Evolutionary conservation across 2,329 filamentous ascomycete species (phyloP), one percentile per base, ranked within the genome.

Genomic region (Sporothrix brunneoviolacea): DNA sequence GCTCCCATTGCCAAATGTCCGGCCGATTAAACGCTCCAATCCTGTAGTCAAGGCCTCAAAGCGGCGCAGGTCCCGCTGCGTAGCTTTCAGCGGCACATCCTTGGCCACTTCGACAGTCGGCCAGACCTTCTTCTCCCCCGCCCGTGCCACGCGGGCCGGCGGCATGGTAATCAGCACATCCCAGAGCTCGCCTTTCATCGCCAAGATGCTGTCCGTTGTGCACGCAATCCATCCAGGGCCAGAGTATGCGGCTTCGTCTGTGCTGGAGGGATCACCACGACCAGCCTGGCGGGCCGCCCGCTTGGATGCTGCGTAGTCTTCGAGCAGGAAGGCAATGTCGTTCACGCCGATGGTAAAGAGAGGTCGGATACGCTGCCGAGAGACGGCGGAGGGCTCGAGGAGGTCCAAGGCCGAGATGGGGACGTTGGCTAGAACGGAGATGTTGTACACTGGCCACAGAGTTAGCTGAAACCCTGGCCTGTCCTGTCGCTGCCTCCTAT

Each of bases 341-440:
- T 95, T 88, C 15, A 98, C 84, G 44, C 93, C 93, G 53, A 98
- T 79, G 47, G 85, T 90, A 70, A 97, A 98, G n/a, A 98, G 76
- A 0, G 91, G 86, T 21, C 83, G 80, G 27, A 93, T 75, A 52
- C 88, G 76, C 54, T 86, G 75, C 1, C 79, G 75, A 22, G 82
- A 74, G 4, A 79, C 75, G 16, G 53, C 54, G 22, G 75, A 74
- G 1, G 77, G 65, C 18, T 84, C 79, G n/a, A 95, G 73, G 13
- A 84, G 70, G 46, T 90, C 82, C 51, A 78, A 74, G 38, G 90
- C 77, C 27, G 85, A 82, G 33, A 84, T 75, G 24, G 93, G 90
- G 38, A 97, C 84, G 59, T 90, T 95, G 39, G 91, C 90, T 30
- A 98, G 75, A 48, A 97, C 78, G n/a, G 91, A 96, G 46, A 97